phyloP scores from a whole-genome alignment of 305 asterid species.

The Andrographis paniculata region DNA sequence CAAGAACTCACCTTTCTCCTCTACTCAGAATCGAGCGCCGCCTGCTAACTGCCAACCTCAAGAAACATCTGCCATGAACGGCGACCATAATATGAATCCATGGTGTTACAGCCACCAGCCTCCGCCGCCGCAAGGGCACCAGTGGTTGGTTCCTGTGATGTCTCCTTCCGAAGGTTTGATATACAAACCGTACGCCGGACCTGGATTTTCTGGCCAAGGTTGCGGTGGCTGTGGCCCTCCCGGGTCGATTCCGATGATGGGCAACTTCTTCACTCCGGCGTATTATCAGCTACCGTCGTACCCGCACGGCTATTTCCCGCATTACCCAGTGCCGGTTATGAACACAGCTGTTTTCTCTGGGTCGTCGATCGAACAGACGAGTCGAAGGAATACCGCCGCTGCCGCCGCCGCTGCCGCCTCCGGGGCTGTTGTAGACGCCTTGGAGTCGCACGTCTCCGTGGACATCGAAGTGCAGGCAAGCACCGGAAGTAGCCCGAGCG shows the following conservation, averaged over 20 bases:
- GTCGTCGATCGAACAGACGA: slow-evolving; percentile 30
- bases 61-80: slow-evolving; percentile 19
- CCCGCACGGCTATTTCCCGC: slow-evolving; percentile 47
- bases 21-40: slow-evolving; percentile 4
- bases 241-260: slow-evolving; percentile 27
- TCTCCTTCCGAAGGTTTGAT: slow-evolving; percentile 88
- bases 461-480: slow-evolving; percentile 51
- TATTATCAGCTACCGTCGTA: slow-evolving; percentile 43
- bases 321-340: slow-evolving; percentile 50
- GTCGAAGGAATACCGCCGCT: slow-evolving; percentile 20
- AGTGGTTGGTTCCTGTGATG: slow-evolving; percentile 85
- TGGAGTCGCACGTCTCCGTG: slow-evolving; percentile 14
- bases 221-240: slow-evolving; percentile 37
- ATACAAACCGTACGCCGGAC: slow-evolving; percentile 73
- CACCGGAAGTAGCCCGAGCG: slow-evolving; percentile 48
- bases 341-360: slow-evolving; percentile 33
- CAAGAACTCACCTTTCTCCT: too few relatives aligned
- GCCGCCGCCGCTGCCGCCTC: too few relatives aligned
- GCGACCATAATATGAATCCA: slow-evolving; percentile 26
- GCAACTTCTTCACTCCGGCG: slow-evolving; percentile 36
- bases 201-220: slow-evolving; percentile 32
- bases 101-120: slow-evolving; percentile 46
- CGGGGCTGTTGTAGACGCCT: slow-evolving; percentile 12
- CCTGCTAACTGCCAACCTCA: slow-evolving; percentile 23
- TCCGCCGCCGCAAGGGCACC: slow-evolving; percentile 57